Conservation (phyloP, 176 grass and related monocot species). For the Carex kokanica region DNA sequence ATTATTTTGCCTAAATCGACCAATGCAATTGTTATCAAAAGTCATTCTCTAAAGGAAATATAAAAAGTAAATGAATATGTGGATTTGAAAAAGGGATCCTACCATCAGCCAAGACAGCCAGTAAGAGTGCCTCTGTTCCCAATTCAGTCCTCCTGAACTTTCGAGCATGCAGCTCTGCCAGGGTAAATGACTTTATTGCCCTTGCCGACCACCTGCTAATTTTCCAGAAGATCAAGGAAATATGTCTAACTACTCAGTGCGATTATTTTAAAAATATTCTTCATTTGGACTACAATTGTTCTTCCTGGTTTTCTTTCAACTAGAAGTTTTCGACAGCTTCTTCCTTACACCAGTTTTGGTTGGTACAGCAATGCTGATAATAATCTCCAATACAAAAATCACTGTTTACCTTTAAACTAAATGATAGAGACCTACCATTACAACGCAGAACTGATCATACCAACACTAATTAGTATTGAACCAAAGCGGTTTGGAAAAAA, state of each 20-base stretch:
- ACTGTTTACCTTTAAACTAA: not conserved
- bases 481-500: not conserved
- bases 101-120: conserved; percentile 92
- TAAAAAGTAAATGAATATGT: not conserved
- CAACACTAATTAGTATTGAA: not conserved
- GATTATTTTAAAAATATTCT: not conserved
- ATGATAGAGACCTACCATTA: not conserved
- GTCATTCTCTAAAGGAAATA: too few relatives aligned
- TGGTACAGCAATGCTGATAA: not conserved
- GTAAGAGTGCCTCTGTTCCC: conserved; percentile 68
- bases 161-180: conserved; percentile 75
- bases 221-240: not conserved
- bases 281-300: not conserved
- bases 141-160: conserved; percentile 73
- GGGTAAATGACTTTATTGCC: conserved; percentile 68
- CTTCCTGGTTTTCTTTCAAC: not conserved
- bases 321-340: not conserved
- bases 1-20: too few relatives aligned
- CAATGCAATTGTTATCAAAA: too few relatives aligned
- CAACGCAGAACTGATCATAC: not conserved
- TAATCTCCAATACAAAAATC: not conserved
- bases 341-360: too few relatives aligned
- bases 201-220: conserved; percentile 71
- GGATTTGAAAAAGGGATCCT: conserved; percentile 1
- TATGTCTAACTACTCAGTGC: not conserved